Evolutionary conservation across 495 filamentous ascomycete species (phyloP), one percentile per base, ranked within the genome.

Genomic region (Penicillium goetzii): DNA sequence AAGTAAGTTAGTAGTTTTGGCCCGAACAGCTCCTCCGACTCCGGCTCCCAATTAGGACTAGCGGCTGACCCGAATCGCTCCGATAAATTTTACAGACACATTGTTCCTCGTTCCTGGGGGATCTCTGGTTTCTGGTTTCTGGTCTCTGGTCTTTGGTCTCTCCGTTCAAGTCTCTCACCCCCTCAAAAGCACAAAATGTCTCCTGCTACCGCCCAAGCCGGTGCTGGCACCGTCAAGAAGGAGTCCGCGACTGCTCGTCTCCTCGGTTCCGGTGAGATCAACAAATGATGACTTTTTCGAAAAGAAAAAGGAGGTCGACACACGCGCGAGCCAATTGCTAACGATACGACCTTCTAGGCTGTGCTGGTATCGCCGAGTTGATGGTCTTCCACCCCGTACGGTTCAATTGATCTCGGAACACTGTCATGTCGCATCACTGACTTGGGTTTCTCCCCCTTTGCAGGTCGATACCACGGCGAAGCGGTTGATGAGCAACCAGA

Each of bases 391-490:
- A 98, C 76, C 94, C 94, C 60, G 93, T 95, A 84, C 68, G 88
- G 58, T 19, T n/a, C 58, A 56, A 59, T 45, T 19, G 5, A 28
- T 25, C 19, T 17, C 3, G 53, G 36, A 63, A 0, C 25, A 6
- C 15, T 59, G 25, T 23, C 17, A 33, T 32, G 32, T 33, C 52
- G 2, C 19, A 50, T 47, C 49, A 67, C 74, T 79, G 63, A 80
- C 45, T 28, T 40, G 36, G 3, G 11, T 32, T 28, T 53, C 34
- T 15, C 10, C 25, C 15, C 25, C 3, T 36, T 19, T 52, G 69
- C 73, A 95, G 92, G 92, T 99, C 77, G 95, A 99, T 77, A 99
- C 95, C 45, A 97, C 92, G 61, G 93, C 95, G 52, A 99, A 99
- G 83, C 91, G 95, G 51, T 87, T 99, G 79, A 99, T 99, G 95